Evolutionary conservation across 169 alveolate species (phyloP), one percentile per base, ranked within the genome.

Genomic region (Cystoisospora suis): DNA sequence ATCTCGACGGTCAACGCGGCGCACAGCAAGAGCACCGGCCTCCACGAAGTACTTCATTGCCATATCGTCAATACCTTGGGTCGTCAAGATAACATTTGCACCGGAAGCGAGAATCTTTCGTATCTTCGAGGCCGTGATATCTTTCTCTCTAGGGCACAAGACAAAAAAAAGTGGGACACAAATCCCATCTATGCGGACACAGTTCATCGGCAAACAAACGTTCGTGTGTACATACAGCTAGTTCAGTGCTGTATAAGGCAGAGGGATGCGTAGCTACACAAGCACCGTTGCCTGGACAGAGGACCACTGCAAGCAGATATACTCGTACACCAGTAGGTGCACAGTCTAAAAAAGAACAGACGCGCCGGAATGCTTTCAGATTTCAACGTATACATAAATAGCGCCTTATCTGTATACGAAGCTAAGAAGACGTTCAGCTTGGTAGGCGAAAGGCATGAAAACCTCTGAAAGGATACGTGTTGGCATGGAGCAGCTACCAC

Each of bases 51-150:
- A 98, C 96, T 99, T 99, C 93, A 98, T 94, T 36, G 99, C 98
- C 95, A 98, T 97, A 89, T 99, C 99, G 94, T 98, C 99, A 75
- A 99, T 98, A 42, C 99, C 99, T 91, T 97, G 98, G 29, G 99
- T 94, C 65, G 99, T 98, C 77, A 99, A 92, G 61, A 99, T 97
- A n/a, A 99, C 99, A 96, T 98, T 99, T 36, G 99, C 99, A 32
- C 99, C 99, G 53, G 99, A 95, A 42, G 94, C 98, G 87, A 86
- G 95, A 47, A 99, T 97, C 95, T 98, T 98, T 91, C 98, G 94
- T 47, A 98, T 96, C 93, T 99, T 96, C 91, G 97, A 99, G 95
- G 97, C 98, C 34, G 99, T 98, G 69, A 99, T 97, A 93, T 99
- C 99, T 97, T 98, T 97, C 95, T 99, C 99, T 86, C 97, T 95